A percentile compares a stretch with the other conserved stretches of the same genome.
phyloP scores from a whole-genome alignment of 495 filamentous ascomycete species.

The Penicillium atrosanguineum region DNA sequence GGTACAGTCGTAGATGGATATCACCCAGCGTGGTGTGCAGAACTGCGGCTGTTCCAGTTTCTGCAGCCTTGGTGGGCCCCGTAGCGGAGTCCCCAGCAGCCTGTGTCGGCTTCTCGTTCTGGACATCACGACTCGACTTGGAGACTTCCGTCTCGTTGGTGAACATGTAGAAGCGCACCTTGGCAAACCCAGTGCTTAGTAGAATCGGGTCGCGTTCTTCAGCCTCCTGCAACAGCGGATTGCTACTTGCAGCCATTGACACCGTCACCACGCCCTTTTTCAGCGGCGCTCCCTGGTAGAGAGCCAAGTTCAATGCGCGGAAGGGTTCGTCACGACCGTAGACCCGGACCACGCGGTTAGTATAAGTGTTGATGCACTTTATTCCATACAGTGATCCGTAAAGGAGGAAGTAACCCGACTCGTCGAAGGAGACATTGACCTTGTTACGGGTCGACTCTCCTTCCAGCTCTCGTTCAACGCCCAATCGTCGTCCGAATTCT shows the following conservation, averaged over 20 bases:
- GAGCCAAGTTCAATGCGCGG: slow-evolving; percentile 71
- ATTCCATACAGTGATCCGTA: slow-evolving; percentile 89
- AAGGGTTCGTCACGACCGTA: slow-evolving; percentile 89
- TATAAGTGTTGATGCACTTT: slow-evolving; percentile 93
- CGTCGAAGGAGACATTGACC: slow-evolving; percentile 88
- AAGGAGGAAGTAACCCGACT: slow-evolving; percentile 91
- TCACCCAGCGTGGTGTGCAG: slow-evolving; percentile 94
- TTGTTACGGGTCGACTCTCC: slow-evolving; percentile 62
- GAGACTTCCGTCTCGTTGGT: slow-evolving; percentile 83
- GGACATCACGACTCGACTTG: slow-evolving; percentile 83
- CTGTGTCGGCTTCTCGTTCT: slow-evolving; percentile 84
- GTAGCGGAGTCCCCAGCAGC: slow-evolving; percentile 35
- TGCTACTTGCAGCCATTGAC: slow-evolving; percentile 94
- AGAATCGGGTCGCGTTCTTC: slow-evolving; percentile 90
- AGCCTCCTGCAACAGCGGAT: slow-evolving; percentile 90
- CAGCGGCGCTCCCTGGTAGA: slow-evolving; percentile 96
- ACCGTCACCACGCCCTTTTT: slow-evolving; percentile 90
- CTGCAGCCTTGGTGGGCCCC: slow-evolving; percentile 55
- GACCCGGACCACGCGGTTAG: slow-evolving; percentile 82
- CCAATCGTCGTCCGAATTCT: slow-evolving; percentile 88
- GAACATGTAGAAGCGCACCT: slow-evolving; percentile 97
- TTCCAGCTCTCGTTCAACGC: slow-evolving; percentile 83
- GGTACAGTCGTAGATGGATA: slow-evolving; percentile 91
- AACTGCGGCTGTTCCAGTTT: slow-evolving; percentile 74
- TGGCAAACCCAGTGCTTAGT: slow-evolving; percentile 76